Evolutionary conservation across 106 monocot genomes (phyloP).

Genomic region (Gastrodia elata): DNA sequence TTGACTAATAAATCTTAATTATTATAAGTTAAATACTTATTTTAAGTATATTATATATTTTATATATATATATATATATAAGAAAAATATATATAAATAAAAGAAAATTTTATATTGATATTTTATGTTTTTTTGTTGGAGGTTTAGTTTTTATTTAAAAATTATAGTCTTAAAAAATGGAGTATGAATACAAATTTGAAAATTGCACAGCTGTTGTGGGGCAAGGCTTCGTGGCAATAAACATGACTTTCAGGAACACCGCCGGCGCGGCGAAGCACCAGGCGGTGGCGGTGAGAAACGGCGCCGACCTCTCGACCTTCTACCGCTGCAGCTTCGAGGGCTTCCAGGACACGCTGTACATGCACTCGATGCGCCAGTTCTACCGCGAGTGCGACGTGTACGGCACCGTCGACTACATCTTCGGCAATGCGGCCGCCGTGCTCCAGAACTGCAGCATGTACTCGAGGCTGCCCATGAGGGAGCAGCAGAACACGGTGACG

Average conservation of each 20-base stretch:
- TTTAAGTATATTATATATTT: too few species aligned
- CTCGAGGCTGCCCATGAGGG: slow-evolving; percentile 45
- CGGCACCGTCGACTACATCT: slow-evolving; percentile 87
- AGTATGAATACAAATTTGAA: too few species aligned
- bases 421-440: slow-evolving; percentile 81
- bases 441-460: slow-evolving; percentile 79
- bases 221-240: slow-evolving; percentile 62
- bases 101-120: too few species aligned
- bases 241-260: slow-evolving; percentile 71
- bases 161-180: too few species aligned
- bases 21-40: too few species aligned
- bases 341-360: slow-evolving; percentile 81
- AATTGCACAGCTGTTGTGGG: slow-evolving; percentile 76
- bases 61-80: too few species aligned
- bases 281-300: slow-evolving; percentile 62
- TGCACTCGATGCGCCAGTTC: slow-evolving; percentile 76
- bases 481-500: slow-evolving; percentile 72
- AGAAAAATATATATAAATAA: too few species aligned
- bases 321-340: slow-evolving; percentile 71
- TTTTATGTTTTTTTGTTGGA: too few species aligned
- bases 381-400: slow-evolving; percentile 68
- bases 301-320: slow-evolving; percentile 74
- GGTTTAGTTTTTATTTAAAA: too few species aligned
- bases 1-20: too few species aligned
- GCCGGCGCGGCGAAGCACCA: slow-evolving; percentile 64